Conservation (phyloP, 2,329 filamentous ascomycete genomes). For the Harringtonia aguacate region DNA sequence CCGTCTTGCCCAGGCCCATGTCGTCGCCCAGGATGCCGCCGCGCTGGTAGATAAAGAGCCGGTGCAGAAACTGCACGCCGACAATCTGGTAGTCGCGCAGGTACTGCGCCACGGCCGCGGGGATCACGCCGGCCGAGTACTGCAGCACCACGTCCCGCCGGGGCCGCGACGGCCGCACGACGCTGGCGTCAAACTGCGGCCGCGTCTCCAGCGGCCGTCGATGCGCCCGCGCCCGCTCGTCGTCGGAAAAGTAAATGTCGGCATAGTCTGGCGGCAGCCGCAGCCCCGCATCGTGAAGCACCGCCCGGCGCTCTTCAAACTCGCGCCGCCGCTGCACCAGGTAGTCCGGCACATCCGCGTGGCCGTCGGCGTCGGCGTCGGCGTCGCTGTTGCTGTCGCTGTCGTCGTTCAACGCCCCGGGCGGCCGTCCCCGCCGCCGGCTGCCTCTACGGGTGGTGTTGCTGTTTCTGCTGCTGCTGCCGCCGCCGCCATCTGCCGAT, state of each 20-base stretch:
- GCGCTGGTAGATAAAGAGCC: slow-evolving; percentile 81
- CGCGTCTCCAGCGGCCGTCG: slow-evolving; percentile 43
- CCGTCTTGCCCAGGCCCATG: slow-evolving; percentile 95
- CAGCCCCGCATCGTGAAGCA: slow-evolving; percentile 56
- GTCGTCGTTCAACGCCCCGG: background rate
- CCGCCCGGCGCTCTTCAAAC: slow-evolving; percentile 54
- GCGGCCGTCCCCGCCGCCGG: background rate
- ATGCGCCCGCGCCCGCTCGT: slow-evolving; percentile 24
- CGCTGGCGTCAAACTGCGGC: slow-evolving; percentile 51
- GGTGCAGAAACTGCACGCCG: slow-evolving; percentile 76
- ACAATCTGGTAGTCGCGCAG: slow-evolving; percentile 84
- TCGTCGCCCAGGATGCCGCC: slow-evolving; percentile 90
- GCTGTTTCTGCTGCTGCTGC: background rate
- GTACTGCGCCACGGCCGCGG: slow-evolving; percentile 82
- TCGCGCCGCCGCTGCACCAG: slow-evolving; percentile 53
- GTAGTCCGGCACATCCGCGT: slow-evolving; percentile 57
- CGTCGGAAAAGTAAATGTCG: slow-evolving; percentile 66
- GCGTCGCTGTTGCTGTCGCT: background rate
- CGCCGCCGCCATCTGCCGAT: slow-evolving; percentile 21
- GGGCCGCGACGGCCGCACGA: slow-evolving; percentile 54
- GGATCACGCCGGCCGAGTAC: slow-evolving; percentile 71
- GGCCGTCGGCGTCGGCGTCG: slow-evolving; percentile 18
- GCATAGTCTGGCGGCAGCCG: slow-evolving; percentile 68
- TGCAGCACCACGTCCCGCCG: slow-evolving; percentile 68
- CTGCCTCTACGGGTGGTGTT: slow-evolving; percentile 6